These are phyloP conservation scores for Lavandula angustifolia DNA, from an alignment of 257 asterid species.

Conservation along the genomic window DNA sequence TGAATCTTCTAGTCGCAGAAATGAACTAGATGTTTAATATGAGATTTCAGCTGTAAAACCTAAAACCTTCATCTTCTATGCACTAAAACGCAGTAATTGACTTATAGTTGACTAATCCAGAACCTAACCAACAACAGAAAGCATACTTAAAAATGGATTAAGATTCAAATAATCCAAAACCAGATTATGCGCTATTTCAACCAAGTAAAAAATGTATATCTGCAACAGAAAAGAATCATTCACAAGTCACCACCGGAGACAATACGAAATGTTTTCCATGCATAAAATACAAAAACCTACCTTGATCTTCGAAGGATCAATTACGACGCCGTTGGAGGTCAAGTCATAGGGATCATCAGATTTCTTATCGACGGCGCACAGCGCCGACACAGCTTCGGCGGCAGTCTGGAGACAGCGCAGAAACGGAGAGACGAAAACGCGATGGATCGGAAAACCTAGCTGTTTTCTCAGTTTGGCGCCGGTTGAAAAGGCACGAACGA, in stretches of 20 bases:
- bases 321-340: constrained; percentile 53
- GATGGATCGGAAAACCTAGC: constrained; percentile 64
- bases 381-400: constrained; percentile 59
- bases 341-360: constrained; percentile 46
- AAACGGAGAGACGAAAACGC: constrained; percentile 82
- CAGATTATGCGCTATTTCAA: not conserved
- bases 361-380: constrained; percentile 54
- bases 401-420: constrained; percentile 92
- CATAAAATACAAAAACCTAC: constrained; percentile 34
- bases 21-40: not conserved
- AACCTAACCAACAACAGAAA: constrained; percentile 8
- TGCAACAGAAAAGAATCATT: not conserved
- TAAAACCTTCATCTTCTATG: not conserved
- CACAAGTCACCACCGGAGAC: too few species aligned
- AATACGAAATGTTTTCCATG: not conserved
- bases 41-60: not conserved
- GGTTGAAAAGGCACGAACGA: constrained; percentile 64
- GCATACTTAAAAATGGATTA: too few species aligned
- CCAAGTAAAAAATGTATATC: not conserved
- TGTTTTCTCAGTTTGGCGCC: constrained; percentile 56
- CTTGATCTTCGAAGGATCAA: constrained; percentile 78
- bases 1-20: not conserved
- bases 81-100: not conserved
- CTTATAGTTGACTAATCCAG: not conserved
- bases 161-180: not conserved